A percentile compares a stretch with the other conserved stretches of the same genome.
phyloP scores from a whole-genome alignment of 805 yeast genomes.

The Candida coleopterorum region DNA sequence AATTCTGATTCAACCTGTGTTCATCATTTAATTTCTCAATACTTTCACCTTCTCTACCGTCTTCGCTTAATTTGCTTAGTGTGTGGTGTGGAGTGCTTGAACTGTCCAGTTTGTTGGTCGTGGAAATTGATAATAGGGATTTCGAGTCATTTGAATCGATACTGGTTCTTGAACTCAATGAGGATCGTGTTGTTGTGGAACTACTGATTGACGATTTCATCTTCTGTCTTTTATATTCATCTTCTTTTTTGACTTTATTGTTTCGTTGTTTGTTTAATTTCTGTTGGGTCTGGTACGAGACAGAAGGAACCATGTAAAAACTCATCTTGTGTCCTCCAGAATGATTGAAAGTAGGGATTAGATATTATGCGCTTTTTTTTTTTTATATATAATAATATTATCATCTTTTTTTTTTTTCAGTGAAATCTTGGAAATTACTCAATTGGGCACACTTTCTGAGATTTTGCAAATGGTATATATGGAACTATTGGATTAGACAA shows the following conservation, averaged over 20 bases:
- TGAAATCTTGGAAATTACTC: no score
- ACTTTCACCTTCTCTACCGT: neutral
- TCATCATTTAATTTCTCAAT: neutral
- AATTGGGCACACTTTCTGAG: no score
- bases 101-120: neutral
- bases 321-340: no score
- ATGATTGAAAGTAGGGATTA: no score
- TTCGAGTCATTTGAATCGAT: neutral
- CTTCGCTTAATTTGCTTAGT: neutral
- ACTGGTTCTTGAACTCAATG: constrained; percentile 3
- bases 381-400: no score
- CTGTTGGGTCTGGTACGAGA: constrained; percentile 39
- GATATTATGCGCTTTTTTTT: no score
- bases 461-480: no score
- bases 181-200: neutral
- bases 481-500: no score
- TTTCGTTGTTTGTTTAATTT: constrained; percentile 21
- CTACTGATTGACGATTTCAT: neutral
- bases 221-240: neutral
- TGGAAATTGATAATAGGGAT: neutral
- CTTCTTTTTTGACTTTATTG: neutral
- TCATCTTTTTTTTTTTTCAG: no score
- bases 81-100: neutral
- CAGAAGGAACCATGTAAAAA: constrained; percentile 34
- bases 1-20: neutral